Conservation (phyloP, 2,329 filamentous ascomycete genomes). For the Aureobasidium musti region DNA sequence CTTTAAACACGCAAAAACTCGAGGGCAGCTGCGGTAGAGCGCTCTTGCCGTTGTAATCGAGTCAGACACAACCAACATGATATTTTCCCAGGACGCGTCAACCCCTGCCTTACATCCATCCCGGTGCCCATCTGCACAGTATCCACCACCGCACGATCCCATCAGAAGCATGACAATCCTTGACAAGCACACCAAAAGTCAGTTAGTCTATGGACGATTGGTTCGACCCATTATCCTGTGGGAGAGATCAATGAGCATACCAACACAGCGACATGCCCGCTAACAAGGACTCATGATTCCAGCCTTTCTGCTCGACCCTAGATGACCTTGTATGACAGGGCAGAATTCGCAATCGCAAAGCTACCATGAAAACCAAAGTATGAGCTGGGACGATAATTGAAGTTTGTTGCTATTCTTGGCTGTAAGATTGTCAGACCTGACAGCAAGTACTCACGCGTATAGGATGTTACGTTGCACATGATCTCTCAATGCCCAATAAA, state of each 20-base stretch:
- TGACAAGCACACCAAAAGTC: neutral
- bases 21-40: too few relatives aligned
- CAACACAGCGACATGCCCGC: neutral
- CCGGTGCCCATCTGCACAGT: too few relatives aligned
- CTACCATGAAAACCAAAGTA: neutral
- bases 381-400: neutral
- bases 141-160: too few relatives aligned
- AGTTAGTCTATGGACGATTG: neutral
- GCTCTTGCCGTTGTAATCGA: too few relatives aligned
- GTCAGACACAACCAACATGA: too few relatives aligned
- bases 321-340: neutral
- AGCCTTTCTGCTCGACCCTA: neutral
- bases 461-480: neutral
- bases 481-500: neutral
- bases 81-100: too few relatives aligned
- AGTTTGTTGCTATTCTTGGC: neutral
- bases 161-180: neutral
- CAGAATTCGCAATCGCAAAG: neutral
- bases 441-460: neutral
- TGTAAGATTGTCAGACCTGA: neutral
- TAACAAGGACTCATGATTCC: neutral
- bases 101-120: too few relatives aligned
- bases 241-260: neutral
- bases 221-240: too few relatives aligned
- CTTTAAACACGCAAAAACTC: neutral